Percentiles rank a stretch among this genome's conserved stretches.
Evolutionary conservation across 768 basidiomycete species (phyloP).

Genomic region (Mycena sanguinolenta): DNA sequence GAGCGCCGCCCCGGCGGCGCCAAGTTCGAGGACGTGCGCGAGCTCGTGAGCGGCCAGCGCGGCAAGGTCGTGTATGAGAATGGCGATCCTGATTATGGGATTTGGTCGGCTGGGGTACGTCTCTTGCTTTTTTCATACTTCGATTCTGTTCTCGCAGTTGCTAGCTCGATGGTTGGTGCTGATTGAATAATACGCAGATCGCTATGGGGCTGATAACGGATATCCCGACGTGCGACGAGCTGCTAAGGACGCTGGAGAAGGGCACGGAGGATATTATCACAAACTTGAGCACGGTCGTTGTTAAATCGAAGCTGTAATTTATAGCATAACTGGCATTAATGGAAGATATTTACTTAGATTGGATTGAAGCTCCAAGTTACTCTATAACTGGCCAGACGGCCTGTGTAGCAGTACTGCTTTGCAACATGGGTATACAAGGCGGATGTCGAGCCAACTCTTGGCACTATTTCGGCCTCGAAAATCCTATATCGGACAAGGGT

Average conservation of each 20-base stretch:
- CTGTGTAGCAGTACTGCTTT: too few relatives aligned
- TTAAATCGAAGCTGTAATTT: conserved; percentile 55
- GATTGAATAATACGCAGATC: conserved; percentile 43
- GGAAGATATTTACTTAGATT: too few relatives aligned
- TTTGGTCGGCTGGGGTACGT: conserved; percentile 77
- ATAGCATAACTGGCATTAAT: background rate
- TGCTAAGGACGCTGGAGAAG: conserved; percentile 76
- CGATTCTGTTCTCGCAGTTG: too few relatives aligned
- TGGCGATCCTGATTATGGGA: conserved; percentile 89
- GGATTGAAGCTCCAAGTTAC: too few relatives aligned
- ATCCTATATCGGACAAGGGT: too few relatives aligned
- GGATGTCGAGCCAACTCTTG: too few relatives aligned
- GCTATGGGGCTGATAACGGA: conserved; percentile 83
- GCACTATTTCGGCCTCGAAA: too few relatives aligned
- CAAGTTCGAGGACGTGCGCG: conserved; percentile 87
- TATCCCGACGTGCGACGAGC: conserved; percentile 83
- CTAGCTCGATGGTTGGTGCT: background rate
- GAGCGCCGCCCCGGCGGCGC: conserved; percentile 87
- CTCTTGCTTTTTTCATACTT: background rate
- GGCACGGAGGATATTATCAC: conserved; percentile 81
- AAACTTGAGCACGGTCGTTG: conserved; percentile 53
- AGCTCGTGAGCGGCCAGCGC: conserved; percentile 80
- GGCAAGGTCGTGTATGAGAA: conserved; percentile 83
- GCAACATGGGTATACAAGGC: too few relatives aligned
- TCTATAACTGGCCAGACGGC: too few relatives aligned